Conservation (phyloP, 441 rosid species). For the Euphorbia schlechtendalii region DNA sequence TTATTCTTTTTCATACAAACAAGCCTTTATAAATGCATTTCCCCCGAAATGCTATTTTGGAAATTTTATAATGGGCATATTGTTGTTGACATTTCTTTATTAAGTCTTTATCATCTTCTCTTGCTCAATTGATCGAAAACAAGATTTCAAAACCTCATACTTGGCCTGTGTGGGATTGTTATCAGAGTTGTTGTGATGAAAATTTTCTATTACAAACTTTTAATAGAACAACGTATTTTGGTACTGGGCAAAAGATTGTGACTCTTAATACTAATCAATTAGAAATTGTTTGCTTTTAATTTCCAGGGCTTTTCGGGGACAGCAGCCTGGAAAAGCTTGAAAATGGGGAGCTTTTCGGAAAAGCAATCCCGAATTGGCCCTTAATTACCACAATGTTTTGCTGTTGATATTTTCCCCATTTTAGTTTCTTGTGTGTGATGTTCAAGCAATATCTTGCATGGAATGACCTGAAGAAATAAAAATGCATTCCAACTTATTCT, state of each 20-base stretch:
- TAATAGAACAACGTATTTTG: no score
- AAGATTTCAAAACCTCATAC: background rate
- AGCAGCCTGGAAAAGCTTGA: no score
- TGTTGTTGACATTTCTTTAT: background rate
- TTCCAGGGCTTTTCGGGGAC: no score
- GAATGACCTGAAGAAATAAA: conserved; percentile 3
- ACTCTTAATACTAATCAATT: no score
- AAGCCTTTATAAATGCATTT: background rate
- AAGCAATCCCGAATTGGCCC: no score
- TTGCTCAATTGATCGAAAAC: background rate
- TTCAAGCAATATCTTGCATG: conserved; percentile 10
- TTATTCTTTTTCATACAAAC: background rate
- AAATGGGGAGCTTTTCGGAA: no score
- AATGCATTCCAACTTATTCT: conserved; percentile 1
- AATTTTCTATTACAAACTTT: no score
- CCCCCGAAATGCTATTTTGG: background rate
- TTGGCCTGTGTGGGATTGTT: no score
- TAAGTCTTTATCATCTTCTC: background rate
- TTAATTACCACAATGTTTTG: background rate
- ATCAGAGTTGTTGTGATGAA: no score
- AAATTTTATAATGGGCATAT: background rate
- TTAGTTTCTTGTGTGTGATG: background rate
- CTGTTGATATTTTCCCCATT: background rate
- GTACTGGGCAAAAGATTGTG: no score
- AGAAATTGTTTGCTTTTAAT: no score